Conservation (phyloP, 192 early-diverging fungal species). For the Coemansia pectinata region DNA sequence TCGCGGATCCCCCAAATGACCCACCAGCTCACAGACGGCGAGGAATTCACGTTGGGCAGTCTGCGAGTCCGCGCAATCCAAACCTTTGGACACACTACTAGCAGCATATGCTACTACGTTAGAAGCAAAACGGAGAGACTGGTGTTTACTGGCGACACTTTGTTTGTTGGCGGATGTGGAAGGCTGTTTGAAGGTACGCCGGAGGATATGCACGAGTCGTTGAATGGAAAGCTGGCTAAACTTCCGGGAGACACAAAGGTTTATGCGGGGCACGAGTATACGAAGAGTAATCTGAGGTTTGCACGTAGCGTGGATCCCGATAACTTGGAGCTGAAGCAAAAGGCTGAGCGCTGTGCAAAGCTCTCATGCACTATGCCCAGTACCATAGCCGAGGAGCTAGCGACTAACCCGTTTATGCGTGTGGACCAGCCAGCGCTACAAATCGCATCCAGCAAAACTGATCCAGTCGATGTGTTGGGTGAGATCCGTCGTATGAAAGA, state of each 20-base stretch:
- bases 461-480: constrained; percentile 77
- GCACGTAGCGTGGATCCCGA: constrained; percentile 75
- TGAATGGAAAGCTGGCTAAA: constrained; percentile 64
- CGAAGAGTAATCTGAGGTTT: constrained; percentile 70
- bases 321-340: constrained; percentile 67
- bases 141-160: constrained; percentile 89
- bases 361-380: constrained; percentile 73
- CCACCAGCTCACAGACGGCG: constrained; percentile 67
- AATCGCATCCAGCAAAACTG: constrained; percentile 57
- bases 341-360: constrained; percentile 62
- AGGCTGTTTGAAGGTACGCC: constrained; percentile 92
- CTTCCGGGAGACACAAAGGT: constrained; percentile 83
- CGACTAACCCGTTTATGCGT: constrained; percentile 89
- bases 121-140: constrained; percentile 61
- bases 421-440: constrained; percentile 66
- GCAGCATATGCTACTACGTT: constrained; percentile 83
- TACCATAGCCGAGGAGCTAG: constrained; percentile 84
- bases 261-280: constrained; percentile 96
- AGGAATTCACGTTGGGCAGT: constrained; percentile 74
- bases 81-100: constrained; percentile 87
- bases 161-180: constrained; percentile 86
- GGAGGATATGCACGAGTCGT: constrained; percentile 78
- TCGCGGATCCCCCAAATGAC: constrained; percentile 81
- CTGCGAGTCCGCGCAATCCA: constrained; percentile 70
- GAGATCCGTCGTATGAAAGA: constrained; percentile 81